A percentile compares a stretch with the other conserved stretches of the same genome.
Conservation (phyloP, 441 rosid species). For the Metrosideros polymorpha region DNA sequence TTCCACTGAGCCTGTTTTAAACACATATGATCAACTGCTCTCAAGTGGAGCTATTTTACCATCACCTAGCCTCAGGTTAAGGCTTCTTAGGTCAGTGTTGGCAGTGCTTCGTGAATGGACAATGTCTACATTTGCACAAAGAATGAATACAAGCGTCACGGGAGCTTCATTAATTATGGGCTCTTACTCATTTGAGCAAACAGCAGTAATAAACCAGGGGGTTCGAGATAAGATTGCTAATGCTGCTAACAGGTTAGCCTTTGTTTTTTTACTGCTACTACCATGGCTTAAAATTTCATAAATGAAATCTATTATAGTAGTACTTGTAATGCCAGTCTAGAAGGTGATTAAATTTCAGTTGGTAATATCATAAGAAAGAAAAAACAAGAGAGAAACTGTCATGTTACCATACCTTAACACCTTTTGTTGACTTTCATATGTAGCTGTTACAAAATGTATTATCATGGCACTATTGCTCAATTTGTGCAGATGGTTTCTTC, state of each 20-base stretch:
- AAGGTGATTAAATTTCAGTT: not conserved
- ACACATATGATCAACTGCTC: conserved; percentile 72
- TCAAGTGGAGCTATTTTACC: conserved; percentile 74
- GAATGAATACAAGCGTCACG: conserved; percentile 57
- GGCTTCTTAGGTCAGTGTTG: conserved; percentile 71
- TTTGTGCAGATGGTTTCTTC: not conserved
- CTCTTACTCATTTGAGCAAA: conserved; percentile 45
- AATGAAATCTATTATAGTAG: not conserved
- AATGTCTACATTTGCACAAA: conserved; percentile 69
- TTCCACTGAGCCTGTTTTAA: conserved; percentile 81
- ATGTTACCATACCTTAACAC: not conserved
- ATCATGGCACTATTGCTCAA: not conserved
- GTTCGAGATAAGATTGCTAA: conserved; percentile 78
- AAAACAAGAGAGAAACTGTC: not conserved
- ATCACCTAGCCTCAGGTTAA: conserved; percentile 73
- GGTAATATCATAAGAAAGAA: not conserved
- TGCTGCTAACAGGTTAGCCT: conserved; percentile 74
- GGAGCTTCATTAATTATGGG: conserved; percentile 71
- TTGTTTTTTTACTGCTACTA: conserved; percentile 9
- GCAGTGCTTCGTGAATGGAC: conserved; percentile 95
- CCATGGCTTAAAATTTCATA: not conserved
- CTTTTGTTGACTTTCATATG: not conserved
- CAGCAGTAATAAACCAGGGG: conserved; percentile 56
- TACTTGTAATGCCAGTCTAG: not conserved
- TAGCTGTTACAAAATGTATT: not conserved